Base-by-base conservation (phyloP, 2,329 filamentous ascomycete genomes). In the Didymella pinodella region DNA sequence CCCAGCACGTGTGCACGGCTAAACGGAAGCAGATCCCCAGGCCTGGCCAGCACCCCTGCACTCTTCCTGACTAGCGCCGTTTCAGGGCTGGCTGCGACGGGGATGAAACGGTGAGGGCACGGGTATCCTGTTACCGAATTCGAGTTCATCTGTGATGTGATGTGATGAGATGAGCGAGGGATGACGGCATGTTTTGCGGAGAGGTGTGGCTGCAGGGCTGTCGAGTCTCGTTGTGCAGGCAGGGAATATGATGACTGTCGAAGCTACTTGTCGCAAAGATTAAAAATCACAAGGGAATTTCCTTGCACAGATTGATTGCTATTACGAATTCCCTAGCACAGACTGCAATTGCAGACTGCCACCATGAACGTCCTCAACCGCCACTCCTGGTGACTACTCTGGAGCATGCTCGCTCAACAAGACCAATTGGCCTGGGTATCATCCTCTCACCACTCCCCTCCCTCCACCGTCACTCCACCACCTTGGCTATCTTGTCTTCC, bases 51-150 rank as follows among this genome's bases (percentile, higher is more conserved):
- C 31, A 34, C 32, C 36, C 44, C 51, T 16, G 54, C 50, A 22
- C 22, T 22, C 22, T 22, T 22, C 22, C 22, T 22, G 22, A 22
- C 22, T 22, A 22, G 22, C 22, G 22, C 22, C 57, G 40, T 57
- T 59, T 63, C 31, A 51, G 50, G 41, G 38, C 51, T 16, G 41
- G 56, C 62, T 71, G 73, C 71, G 68, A 75, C 73, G 60, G 16
- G 47, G 44, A 45, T 75, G 72, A 75, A 75, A 75, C 73, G 29
- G 46, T 18, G 25, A 59, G 20, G 34, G 57, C 57, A 61, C 64
- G 63, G 66, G 28, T 60, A 40, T 43, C 55, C 58, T 43, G 38
- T 45, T 61, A 66, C 66, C 67, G 61, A 22, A 3, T 22, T 22
- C 3, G 22, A 2, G 18, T 18, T 18, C 18, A 18, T 22, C 2